These are phyloP conservation scores for Apiospora phragmitis DNA, from an alignment of 2,329 filamentous ascomycete genomes.

Conservation along the genomic window DNA sequence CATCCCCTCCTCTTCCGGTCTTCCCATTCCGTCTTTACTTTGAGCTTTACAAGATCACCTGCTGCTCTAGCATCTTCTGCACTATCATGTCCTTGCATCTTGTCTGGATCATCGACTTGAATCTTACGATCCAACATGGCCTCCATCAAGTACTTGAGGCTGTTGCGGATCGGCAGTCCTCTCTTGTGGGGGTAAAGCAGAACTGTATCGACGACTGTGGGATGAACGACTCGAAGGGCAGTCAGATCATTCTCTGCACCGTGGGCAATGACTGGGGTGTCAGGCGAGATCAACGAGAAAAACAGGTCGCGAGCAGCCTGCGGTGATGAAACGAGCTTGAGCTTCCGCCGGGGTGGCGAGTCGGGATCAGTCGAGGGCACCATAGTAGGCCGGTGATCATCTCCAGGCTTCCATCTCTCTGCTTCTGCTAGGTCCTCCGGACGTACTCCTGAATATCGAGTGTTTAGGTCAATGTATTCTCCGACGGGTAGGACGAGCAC, in stretches of 20 bases:
- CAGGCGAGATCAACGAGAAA: constrained; percentile 71
- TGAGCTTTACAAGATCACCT: constrained; percentile 77
- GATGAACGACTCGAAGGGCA: constrained; percentile 79
- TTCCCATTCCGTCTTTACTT: constrained; percentile 70
- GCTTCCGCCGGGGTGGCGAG: constrained; percentile 38
- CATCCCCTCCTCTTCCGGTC: constrained; percentile 68
- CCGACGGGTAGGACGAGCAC: constrained; percentile 82
- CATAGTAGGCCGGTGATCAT: constrained; percentile 28
- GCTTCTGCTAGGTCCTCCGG: constrained; percentile 75
- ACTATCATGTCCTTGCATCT: constrained; percentile 76
- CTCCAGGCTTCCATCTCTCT: constrained; percentile 48
- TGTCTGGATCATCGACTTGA: constrained; percentile 58
- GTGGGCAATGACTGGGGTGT: constrained; percentile 86
- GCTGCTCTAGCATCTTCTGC: constrained; percentile 89
- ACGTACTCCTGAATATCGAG: constrained; percentile 84
- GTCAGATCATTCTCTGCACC: constrained; percentile 96
- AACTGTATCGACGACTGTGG: constrained; percentile 81
- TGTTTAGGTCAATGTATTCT: constrained; percentile 86
- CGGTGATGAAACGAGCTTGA: constrained; percentile 77
- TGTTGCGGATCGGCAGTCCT: constrained; percentile 75
- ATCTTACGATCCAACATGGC: constrained; percentile 74
- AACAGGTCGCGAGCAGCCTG: constrained; percentile 73
- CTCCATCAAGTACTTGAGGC: constrained; percentile 74
- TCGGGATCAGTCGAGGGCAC: constrained; percentile 21
- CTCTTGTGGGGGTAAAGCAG: constrained; percentile 77